Evolutionary conservation across 2,329 filamentous ascomycete genomes (phyloP), one percentile per base, ranked within the genome.

Genomic region (Thielaviopsis populi): DNA sequence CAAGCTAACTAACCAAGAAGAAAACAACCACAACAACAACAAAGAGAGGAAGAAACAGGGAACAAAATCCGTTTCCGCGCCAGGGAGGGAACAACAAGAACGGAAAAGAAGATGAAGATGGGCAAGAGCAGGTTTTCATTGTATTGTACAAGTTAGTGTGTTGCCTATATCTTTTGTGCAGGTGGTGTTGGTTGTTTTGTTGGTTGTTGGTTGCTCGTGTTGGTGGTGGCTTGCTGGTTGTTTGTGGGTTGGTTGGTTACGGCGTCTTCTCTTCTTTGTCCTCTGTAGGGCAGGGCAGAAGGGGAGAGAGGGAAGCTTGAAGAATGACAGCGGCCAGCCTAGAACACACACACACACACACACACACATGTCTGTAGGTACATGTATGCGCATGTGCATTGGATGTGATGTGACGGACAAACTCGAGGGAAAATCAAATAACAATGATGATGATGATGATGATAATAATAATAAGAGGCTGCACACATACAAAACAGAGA

Each of bases 11-110:
- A 27, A 22, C 46, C n/a, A n/a, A n/a, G 19, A 48, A 19, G 43
- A 48, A 22, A 50, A 50, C 46, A 24, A 50, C n/a, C n/a, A n/a
- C 13, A 50, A 13, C 46, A 50, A 50, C 19, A 33, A 30, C 50
- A 56, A 56, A 22, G 24, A 30, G 50, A 56, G 50, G 24, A 56
- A 56, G 50, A 56, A 56, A 37, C 50, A 56, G 50, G 50, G 50
- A 33, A 56, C 50, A 19, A 56, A 56, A 56, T 56, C 50, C 50
- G 27, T 22, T 33, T 27, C 50, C 50, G 50, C 17, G 50, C 50
- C 10, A 30, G 15, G 24, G 50, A 56, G 24, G 24, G 37, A n/a
- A n/a, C n/a, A n/a, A n/a, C n/a, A n/a, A n/a, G n/a, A n/a, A n/a
- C n/a, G 50, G 27, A 56, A 33, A 56, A 11, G 37, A 10, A 27